A percentile compares a stretch with the other conserved stretches of the same genome.
These are phyloP conservation scores for Priceomyces medius DNA, from an alignment of 805 yeast species.

Conservation along the genomic window DNA sequence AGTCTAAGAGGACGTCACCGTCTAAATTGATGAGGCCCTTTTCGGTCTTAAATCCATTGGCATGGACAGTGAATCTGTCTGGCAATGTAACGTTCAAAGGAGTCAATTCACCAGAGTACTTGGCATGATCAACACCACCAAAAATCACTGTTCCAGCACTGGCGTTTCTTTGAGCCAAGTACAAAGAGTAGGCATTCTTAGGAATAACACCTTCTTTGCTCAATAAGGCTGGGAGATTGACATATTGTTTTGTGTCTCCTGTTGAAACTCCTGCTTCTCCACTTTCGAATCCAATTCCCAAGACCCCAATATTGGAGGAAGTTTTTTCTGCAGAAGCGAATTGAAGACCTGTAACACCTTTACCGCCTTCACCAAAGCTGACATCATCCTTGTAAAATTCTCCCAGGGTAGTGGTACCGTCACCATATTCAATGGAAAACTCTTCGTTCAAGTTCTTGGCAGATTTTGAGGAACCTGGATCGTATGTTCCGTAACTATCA, in stretches of 20 bases:
- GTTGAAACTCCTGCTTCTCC: too few species aligned
- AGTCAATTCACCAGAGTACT: constrained; percentile 27
- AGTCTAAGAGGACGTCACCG: constrained; percentile 8
- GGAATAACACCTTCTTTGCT: constrained; percentile 30
- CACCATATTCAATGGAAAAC: constrained; percentile 49
- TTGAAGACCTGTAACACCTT: constrained; percentile 49
- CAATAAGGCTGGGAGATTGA: constrained; percentile 38
- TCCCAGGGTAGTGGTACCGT: constrained; percentile 57
- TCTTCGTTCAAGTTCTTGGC: constrained; percentile 27
- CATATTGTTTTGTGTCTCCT: constrained; percentile 24
- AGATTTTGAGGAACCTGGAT: constrained; percentile 38
- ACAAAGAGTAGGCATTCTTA: constrained; percentile 36
- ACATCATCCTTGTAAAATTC: constrained; percentile 67
- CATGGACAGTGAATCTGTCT: neutral
- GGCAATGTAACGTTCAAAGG: constrained; percentile 20
- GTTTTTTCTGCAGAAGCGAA: constrained; percentile 74
- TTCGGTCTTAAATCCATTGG: neutral
- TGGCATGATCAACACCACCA: constrained; percentile 46
- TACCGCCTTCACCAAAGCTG: constrained; percentile 45
- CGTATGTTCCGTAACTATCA: constrained; percentile 37
- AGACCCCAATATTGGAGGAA: constrained; percentile 65
- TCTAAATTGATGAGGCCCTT: neutral
- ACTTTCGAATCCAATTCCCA: constrained; percentile 72
- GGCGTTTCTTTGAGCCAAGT: constrained; percentile 26
- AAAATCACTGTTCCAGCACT: constrained; percentile 35